Conservation (phyloP, 495 filamentous ascomycete species). For the Lasiosphaeriaceae sp. region DNA sequence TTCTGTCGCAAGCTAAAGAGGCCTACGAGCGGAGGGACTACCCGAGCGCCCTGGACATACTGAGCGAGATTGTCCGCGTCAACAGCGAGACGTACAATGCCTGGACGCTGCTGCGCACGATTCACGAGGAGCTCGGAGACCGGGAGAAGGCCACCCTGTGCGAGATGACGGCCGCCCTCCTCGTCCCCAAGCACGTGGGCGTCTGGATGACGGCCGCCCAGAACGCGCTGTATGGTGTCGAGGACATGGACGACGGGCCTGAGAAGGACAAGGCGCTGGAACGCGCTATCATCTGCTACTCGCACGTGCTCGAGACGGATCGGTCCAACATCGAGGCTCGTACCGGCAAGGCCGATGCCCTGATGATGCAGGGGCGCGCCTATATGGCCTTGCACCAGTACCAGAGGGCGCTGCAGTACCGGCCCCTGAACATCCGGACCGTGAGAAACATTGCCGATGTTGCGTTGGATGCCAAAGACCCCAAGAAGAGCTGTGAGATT, state of each 20-base stretch:
- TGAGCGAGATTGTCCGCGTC: constrained; percentile 66
- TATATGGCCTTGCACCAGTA: constrained; percentile 60
- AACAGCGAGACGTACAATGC: constrained; percentile 82
- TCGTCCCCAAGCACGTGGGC: constrained; percentile 60
- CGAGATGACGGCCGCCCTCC: constrained; percentile 66
- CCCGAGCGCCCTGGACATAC: constrained; percentile 57
- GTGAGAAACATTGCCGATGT: constrained; percentile 63
- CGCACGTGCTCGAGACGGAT: constrained; percentile 61
- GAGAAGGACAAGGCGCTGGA: constrained; percentile 44
- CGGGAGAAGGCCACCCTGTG: constrained; percentile 63
- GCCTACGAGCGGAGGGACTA: constrained; percentile 65
- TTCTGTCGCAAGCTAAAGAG: constrained; percentile 65
- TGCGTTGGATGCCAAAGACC: constrained; percentile 55
- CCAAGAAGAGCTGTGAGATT: constrained; percentile 36
- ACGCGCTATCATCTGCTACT: constrained; percentile 65
- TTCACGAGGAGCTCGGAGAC: constrained; percentile 65
- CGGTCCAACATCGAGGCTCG: constrained; percentile 47
- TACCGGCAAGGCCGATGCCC: constrained; percentile 29
- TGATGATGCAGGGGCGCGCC: constrained; percentile 45
- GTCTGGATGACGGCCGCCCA: constrained; percentile 68
- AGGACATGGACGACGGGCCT: constrained; percentile 52
- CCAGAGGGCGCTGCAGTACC: constrained; percentile 53
- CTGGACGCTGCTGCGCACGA: constrained; percentile 70
- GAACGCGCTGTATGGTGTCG: constrained; percentile 51
- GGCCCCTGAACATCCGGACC: constrained; percentile 57